Evolutionary conservation across 495 filamentous ascomycete species (phyloP), one percentile per base, ranked within the genome.

Genomic region (Pseudevernia furfuracea): DNA sequence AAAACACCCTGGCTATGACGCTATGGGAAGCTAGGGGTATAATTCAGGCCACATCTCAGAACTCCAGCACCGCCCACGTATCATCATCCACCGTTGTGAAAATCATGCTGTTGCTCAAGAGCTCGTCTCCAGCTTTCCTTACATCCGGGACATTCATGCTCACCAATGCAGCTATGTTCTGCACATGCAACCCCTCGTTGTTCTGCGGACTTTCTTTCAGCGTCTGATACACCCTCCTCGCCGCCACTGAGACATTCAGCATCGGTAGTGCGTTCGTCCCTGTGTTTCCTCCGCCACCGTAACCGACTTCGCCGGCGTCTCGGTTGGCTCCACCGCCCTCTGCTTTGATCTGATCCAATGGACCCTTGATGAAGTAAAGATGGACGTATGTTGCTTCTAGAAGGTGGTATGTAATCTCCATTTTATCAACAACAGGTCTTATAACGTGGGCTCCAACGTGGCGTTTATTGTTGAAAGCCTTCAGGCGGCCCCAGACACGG

Each of bases 71-170:
- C 36, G 87, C 87, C 82, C 86, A 92, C 0, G 89, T 92, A 62
- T 81, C 73, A 68, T 98, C 94, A 77, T 97, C 92, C 34, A 92
- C 78, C 15, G 95, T 98, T 59, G 92, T 91, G 75, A 91, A 98
- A 59, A 95, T 89, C 70, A 90, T 68, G 56, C 91, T 90, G 30
- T 83, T 72, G 10, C 72, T 77, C 48, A 92, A 68, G 72, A 97
- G 72, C 75, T 97, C 92, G 63, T 94, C 88, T 12, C 86, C 85
- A 41, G 87, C 95, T 56, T 80, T 83, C 58, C 82, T 71, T 25
- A 96, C 88, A 56, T 96, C 90, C 34, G 79, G 77, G 36, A 83
- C 72, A 4, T 84, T 78, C 77, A 95, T 73, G 10, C 80, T 76
- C 60, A 87, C 76, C 66, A 81, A 80, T 25, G 78, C 74, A 5